These are phyloP conservation scores for Clathrus columnatus DNA, from an alignment of 768 basidiomycete species.

Conservation along the genomic window DNA sequence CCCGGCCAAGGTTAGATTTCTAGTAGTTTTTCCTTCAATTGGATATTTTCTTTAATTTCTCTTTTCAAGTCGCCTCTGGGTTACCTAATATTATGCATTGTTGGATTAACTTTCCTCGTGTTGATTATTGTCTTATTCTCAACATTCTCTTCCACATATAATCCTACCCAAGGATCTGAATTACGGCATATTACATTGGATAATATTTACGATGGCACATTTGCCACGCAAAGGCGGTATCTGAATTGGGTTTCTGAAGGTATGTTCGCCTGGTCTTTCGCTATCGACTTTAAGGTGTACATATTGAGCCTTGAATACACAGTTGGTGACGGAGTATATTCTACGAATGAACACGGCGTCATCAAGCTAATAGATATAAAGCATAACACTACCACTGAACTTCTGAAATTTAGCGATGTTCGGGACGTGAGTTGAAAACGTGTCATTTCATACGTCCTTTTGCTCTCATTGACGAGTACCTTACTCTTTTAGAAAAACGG, in stretches of 20 bases:
- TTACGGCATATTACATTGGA: constrained; percentile 72
- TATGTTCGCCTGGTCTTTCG: constrained; percentile 24
- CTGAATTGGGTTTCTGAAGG: constrained; percentile 93
- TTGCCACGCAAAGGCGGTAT: constrained; percentile 34
- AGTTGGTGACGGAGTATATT: constrained; percentile 96
- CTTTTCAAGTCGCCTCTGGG: constrained; percentile 36
- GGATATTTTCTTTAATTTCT: not conserved
- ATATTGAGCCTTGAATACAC: constrained; percentile 11
- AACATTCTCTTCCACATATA: constrained; percentile 60
- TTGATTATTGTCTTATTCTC: constrained; percentile 69
- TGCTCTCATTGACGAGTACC: constrained; percentile 7
- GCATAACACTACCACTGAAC: constrained; percentile 53
- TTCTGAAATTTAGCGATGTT: constrained; percentile 52
- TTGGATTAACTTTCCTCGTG: constrained; percentile 50
- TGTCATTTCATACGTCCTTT: not conserved
- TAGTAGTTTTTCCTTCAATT: too few relatives aligned
- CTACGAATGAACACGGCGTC: constrained; percentile 45
- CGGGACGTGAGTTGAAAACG: constrained; percentile 43
- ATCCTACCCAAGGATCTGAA: constrained; percentile 37
- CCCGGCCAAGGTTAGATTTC: not conserved
- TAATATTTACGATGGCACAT: constrained; percentile 90
- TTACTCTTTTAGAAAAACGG: constrained; percentile 38
- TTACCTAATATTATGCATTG: constrained; percentile 53
- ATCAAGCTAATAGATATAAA: constrained; percentile 80
- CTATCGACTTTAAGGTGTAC: not conserved